Evolutionary conservation across 75 land plant species (phyloP).

Genomic region (Picea glauca): DNA sequence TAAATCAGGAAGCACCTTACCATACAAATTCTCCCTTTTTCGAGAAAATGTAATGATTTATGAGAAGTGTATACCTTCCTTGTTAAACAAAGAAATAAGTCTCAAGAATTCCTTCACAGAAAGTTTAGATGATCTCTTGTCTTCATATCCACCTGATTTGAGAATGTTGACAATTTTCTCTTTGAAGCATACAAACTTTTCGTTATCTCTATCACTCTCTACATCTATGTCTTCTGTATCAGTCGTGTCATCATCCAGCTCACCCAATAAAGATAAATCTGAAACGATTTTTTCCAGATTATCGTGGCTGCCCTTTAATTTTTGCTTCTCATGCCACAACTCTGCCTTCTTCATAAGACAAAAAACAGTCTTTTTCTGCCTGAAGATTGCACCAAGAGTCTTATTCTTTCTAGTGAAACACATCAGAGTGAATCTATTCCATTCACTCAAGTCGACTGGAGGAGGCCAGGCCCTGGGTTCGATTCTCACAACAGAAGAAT

Average conservation of each 20-base stretch:
- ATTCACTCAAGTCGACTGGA: constrained; percentile 55
- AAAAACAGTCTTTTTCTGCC: constrained; percentile 52
- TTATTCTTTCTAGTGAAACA: constrained; percentile 78
- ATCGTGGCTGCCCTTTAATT: not conserved
- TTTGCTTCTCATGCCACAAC: not conserved
- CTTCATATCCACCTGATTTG: constrained; percentile 42
- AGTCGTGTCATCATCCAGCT: constrained; percentile 8
- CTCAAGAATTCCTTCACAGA: constrained; percentile 58
- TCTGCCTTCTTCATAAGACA: constrained; percentile 28
- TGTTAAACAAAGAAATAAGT: constrained; percentile 56
- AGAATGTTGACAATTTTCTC: constrained; percentile 60
- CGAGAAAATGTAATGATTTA: not conserved
- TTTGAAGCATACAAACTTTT: constrained; percentile 22
- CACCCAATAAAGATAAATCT: constrained; percentile 6
- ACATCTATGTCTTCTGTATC: constrained; percentile 25
- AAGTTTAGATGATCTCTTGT: constrained; percentile 77
- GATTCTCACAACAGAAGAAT: constrained; percentile 65
- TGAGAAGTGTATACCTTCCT: constrained; percentile 64
- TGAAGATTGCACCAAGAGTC: constrained; percentile 78
- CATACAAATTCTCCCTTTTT: too few relatives aligned
- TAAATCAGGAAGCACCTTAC: too few relatives aligned
- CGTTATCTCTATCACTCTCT: constrained; percentile 19
- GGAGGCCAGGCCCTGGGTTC: constrained; percentile 38
- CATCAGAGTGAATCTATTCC: constrained; percentile 62
- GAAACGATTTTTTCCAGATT: not conserved